Conservation (phyloP, 768 basidiomycete genomes). For the Hypholoma fasciculare region DNA sequence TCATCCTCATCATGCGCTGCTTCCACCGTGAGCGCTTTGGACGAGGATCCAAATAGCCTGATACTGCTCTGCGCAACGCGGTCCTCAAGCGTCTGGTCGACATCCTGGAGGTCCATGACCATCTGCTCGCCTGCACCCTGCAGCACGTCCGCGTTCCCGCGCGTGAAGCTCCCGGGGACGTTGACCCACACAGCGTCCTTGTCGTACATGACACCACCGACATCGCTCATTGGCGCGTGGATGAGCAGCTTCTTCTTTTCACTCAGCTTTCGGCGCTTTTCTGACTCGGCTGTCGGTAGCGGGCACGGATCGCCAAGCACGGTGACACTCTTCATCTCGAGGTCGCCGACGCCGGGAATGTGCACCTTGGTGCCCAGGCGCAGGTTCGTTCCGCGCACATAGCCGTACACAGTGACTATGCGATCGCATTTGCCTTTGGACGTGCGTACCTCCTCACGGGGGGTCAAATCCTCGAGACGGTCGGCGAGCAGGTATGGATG, state of each 20-base stretch:
- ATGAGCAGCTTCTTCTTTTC: constrained; percentile 92
- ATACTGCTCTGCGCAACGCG: constrained; percentile 81
- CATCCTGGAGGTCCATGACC: constrained; percentile 97
- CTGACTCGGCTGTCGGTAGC: constrained; percentile 85
- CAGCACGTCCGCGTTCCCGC: constrained; percentile 66
- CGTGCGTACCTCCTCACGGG: constrained; percentile 76
- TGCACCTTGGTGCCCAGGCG: constrained; percentile 80
- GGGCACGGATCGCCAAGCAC: constrained; percentile 94
- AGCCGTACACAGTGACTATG: constrained; percentile 93
- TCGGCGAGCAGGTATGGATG: constrained; percentile 96
- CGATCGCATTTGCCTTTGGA: constrained; percentile 90
- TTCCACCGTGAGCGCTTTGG: constrained; percentile 59
- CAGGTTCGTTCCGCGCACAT: constrained; percentile 87
- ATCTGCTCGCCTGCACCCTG: constrained; percentile 96
- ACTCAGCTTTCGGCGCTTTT: constrained; percentile 88
- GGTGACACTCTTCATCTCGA: constrained; percentile 72
- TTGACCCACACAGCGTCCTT: constrained; percentile 99
- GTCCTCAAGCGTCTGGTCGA: constrained; percentile 78
- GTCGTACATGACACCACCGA: constrained; percentile 95
- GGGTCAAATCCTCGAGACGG: constrained; percentile 92
- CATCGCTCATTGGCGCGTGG: constrained; percentile 98
- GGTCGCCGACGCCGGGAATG: constrained; percentile 92
- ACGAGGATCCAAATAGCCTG: constrained; percentile 80
- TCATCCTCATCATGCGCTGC: constrained; percentile 25
- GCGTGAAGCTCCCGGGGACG: constrained; percentile 91